Percentiles rank a stretch among this genome's conserved stretches.
These are phyloP conservation scores for Cyanidiococcus yangmingshanensis DNA, from an alignment of 23 red algal species.

Conservation along the genomic window DNA sequence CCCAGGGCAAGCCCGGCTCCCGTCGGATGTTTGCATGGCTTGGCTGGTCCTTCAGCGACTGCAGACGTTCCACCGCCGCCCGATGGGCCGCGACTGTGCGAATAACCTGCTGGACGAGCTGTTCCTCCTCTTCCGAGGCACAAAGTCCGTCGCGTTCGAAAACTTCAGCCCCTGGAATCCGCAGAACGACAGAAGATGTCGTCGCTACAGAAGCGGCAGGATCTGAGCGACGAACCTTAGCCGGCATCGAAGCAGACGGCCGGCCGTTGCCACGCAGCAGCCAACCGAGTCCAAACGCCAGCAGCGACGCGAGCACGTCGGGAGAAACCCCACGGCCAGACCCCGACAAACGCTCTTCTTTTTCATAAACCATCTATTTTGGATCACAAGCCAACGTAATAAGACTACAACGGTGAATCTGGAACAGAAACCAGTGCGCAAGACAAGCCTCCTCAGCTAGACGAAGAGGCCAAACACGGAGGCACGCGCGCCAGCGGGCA, in stretches of 20 bases:
- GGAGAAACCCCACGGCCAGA: too few species aligned
- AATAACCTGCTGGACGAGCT: background rate
- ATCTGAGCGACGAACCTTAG: background rate
- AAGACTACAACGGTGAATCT: too few species aligned
- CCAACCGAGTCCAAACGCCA: constrained; percentile 17
- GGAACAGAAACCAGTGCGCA: too few species aligned
- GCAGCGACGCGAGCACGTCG: background rate
- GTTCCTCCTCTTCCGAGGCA: constrained; percentile 2
- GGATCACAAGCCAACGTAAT: too few species aligned
- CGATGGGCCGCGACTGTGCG: background rate
- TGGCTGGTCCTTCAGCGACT: background rate
- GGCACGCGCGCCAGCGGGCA: too few species aligned
- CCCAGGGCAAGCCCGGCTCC: background rate
- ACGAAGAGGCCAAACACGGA: too few species aligned
- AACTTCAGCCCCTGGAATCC: background rate
- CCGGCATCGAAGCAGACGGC: background rate
- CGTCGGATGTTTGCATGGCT: background rate
- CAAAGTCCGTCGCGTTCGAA: background rate
- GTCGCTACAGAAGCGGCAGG: background rate
- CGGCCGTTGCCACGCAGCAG: constrained; percentile 5
- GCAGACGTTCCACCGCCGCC: background rate
- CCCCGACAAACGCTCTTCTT: too few species aligned
- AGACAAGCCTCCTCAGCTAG: too few species aligned
- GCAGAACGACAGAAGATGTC: background rate
- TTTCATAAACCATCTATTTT: too few species aligned